phyloP scores from a whole-genome alignment of 495 filamentous ascomycete genomes.

The Corynascus novoguineensis region DNA sequence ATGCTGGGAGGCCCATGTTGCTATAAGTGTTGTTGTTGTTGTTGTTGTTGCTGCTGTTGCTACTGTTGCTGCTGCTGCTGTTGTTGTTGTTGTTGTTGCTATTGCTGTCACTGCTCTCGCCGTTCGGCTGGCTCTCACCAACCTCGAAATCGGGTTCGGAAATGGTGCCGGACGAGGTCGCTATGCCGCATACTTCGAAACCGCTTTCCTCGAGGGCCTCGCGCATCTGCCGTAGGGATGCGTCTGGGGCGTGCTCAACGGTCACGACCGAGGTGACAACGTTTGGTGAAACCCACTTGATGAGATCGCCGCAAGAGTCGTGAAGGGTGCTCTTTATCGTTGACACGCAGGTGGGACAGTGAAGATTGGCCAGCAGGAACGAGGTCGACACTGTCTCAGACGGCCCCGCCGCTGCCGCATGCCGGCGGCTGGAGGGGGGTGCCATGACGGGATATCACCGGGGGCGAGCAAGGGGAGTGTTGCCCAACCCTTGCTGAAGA shows the following conservation, averaged over 20 bases:
- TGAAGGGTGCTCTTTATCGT: conserved; percentile 47
- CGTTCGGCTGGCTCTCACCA: neutral
- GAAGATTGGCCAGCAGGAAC: conserved; percentile 52
- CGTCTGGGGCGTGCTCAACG: conserved; percentile 30
- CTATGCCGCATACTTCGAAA: conserved; percentile 42
- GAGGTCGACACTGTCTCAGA: conserved; percentile 38
- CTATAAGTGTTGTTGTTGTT: conserved; percentile 2
- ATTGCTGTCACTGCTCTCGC: conserved; percentile 13
- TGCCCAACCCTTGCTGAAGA: neutral
- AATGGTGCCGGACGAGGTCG: conserved; percentile 32
- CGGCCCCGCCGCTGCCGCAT: conserved; percentile 6
- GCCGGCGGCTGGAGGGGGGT: conserved; percentile 14
- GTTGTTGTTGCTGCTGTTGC: conserved; percentile 14
- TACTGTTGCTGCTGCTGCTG: conserved; percentile 12
- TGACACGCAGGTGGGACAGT: conserved; percentile 57
- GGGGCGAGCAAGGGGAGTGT: neutral
- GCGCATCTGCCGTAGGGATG: conserved; percentile 33
- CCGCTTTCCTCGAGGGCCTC: conserved; percentile 40
- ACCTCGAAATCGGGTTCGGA: conserved; percentile 12
- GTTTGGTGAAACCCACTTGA: conserved; percentile 51
- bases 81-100: conserved; percentile 8
- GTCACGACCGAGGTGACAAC: conserved; percentile 53
- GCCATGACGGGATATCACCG: conserved; percentile 19
- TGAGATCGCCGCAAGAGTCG: conserved; percentile 31
- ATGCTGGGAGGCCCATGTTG: conserved; percentile 6